phyloP scores from a whole-genome alignment of 2,329 filamentous ascomycete genomes.

The Hymenotorrendiella dingleyae region DNA sequence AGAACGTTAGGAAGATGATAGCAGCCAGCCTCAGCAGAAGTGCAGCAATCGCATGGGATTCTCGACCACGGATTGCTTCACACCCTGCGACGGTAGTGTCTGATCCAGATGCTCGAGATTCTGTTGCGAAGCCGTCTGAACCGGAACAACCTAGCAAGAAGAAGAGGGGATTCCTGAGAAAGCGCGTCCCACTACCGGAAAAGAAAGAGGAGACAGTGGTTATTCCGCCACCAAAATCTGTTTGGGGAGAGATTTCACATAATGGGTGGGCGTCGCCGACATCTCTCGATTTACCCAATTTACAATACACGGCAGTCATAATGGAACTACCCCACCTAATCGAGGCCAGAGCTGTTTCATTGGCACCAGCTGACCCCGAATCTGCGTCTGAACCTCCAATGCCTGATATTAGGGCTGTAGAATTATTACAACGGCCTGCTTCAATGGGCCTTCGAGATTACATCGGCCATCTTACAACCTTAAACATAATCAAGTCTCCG shows the following conservation, averaged over 20 bases:
- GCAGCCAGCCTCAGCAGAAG: constrained; percentile 66
- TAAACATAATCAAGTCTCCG: constrained; percentile 58
- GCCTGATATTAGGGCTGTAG: constrained; percentile 63
- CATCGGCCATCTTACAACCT: constrained; percentile 59
- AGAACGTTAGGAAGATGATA: constrained; percentile 70
- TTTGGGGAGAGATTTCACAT: constrained; percentile 83
- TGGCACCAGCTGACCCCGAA: constrained; percentile 55
- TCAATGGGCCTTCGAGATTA: constrained; percentile 77
- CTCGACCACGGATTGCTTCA: constrained; percentile 56
- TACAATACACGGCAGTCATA: constrained; percentile 80
- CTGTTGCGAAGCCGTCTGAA: constrained; percentile 15
- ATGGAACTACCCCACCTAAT: constrained; percentile 82
- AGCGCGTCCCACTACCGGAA: constrained; percentile 8
- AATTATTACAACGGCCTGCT: constrained; percentile 62
- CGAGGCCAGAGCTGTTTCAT: constrained; percentile 85
- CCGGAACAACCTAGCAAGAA: constrained; percentile 10
- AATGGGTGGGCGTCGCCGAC: constrained; percentile 82
- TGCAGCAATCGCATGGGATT: constrained; percentile 74
- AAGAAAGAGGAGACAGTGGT: constrained; percentile 17
- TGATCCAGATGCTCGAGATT: constrained; percentile 26
- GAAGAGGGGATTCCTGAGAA: constrained; percentile 6
- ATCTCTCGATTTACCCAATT: constrained; percentile 64
- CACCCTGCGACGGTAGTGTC: constrained; percentile 25
- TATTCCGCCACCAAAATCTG: constrained; percentile 24
- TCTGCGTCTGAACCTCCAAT: constrained; percentile 36